Base-by-base conservation (phyloP, 345 rosid species). In the Nasturtium officinale region DNA sequence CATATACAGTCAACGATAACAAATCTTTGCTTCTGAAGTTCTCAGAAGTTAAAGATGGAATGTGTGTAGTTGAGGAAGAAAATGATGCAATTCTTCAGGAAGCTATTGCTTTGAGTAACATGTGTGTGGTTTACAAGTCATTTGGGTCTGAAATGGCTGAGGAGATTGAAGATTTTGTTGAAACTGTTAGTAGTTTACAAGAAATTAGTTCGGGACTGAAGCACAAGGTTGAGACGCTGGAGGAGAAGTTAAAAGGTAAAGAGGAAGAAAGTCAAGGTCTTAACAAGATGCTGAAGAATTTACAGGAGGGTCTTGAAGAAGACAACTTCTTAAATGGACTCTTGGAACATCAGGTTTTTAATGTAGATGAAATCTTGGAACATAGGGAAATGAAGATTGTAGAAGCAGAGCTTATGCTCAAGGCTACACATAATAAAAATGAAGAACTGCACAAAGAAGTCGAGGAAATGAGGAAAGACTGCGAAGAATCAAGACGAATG, bases 381-480 rank as follows among this genome's bases (percentile, higher is more conserved):
- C 80, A 82, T 74, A 83, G 82, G 77, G 83, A 74, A 51, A 26
- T 62, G 9, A 90, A 88, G 71, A 86, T 95, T 65, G 53, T 78
- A 54, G 90, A 87, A 71, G 88, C 82, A 52, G 85, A 87, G 29
- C 77, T 80, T 66, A 79, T 84, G 78, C 89, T 95, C 26, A 82
- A 78, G 80, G 87, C 82, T 64, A 73, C 89, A 5, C 76, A 79
- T 58, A 78, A 20, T 77, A 65, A 69, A 72, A 90, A 81, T 63
- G 74, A 71, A 30, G 93, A 86, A 50, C 73, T 89, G 51, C 48
- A 78, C 65, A 78, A 65, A 71, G 82, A 78, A n/a, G 78, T 87
- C 38, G 91, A 88, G 80, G 89, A 80, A 54, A 85, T 89, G 78
- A 83, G 72, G 76, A 82, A 59, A 73, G 87, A 81, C 29, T 82